phyloP scores from a whole-genome alignment of 2,329 filamentous ascomycete species.

The Fusarium nodosum region DNA sequence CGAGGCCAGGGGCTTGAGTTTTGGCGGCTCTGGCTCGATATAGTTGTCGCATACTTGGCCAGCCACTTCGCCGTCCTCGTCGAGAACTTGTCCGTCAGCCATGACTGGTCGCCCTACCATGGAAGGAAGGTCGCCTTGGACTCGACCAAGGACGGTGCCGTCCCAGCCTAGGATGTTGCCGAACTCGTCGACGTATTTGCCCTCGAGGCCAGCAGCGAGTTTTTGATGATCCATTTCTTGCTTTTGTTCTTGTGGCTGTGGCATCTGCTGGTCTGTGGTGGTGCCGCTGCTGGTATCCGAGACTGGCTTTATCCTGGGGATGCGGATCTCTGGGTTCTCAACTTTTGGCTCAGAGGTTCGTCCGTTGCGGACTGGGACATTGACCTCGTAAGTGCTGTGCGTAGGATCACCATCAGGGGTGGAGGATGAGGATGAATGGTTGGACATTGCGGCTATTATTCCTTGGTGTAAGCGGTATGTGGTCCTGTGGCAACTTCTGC shows the following conservation, averaged over 20 bases:
- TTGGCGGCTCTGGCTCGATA: constrained; percentile 62
- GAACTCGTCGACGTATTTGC: constrained; percentile 66
- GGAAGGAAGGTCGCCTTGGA: constrained; percentile 66
- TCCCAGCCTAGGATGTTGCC: constrained; percentile 66
- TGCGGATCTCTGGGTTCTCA: constrained; percentile 50
- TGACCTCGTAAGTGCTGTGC: constrained; percentile 49
- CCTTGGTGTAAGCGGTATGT: constrained; percentile 1
- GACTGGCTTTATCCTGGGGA: constrained; percentile 60
- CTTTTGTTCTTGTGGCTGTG: constrained; percentile 1
- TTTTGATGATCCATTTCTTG: constrained; percentile 45
- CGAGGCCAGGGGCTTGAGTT: constrained; percentile 63
- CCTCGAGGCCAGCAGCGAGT: constrained; percentile 60
- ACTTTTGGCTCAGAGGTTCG: constrained; percentile 27
- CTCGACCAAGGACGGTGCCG: constrained; percentile 65
- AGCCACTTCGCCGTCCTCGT: constrained; percentile 82
- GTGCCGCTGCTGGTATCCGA: constrained; percentile 29
- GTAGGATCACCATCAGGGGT: constrained; percentile 44
- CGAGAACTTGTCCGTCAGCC: constrained; percentile 69
- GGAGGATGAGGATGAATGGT: constrained; percentile 27
- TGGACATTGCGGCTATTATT: constrained; percentile 10
- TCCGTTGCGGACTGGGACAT: constrained; percentile 43
- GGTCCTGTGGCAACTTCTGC: constrained; percentile 5
- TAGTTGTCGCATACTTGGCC: constrained; percentile 77
- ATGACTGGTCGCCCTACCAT: constrained; percentile 66
- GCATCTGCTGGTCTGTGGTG: constrained; percentile 11